These are phyloP conservation scores for Phialophora verrucosa DNA, from an alignment of 2,329 filamentous ascomycete species.

Conservation along the genomic window DNA sequence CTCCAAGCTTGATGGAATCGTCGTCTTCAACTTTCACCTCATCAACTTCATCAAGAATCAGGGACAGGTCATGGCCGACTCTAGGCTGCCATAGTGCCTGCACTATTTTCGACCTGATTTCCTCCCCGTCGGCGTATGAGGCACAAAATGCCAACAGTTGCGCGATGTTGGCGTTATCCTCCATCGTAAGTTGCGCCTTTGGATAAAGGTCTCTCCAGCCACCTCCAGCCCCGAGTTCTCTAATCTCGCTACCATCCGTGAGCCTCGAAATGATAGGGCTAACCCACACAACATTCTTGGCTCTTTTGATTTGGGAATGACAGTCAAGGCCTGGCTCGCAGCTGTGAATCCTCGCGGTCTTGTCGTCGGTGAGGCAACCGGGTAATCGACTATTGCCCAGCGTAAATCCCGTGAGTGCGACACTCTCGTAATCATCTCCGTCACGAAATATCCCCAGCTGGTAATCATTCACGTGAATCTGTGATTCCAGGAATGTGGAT, in stretches of 20 bases:
- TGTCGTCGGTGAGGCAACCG: slow-evolving; percentile 73
- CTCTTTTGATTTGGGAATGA: slow-evolving; percentile 48
- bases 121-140: slow-evolving; percentile 43
- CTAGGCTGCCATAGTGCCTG: neutral
- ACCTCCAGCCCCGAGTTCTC: slow-evolving; percentile 78
- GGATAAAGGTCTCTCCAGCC: slow-evolving; percentile 76
- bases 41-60: slow-evolving; percentile 49
- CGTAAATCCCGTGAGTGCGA: slow-evolving; percentile 73
- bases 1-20: slow-evolving; percentile 46
- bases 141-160: slow-evolving; percentile 61
- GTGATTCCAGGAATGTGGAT: slow-evolving; percentile 69
- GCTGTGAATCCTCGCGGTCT: slow-evolving; percentile 75
- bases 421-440: slow-evolving; percentile 64
- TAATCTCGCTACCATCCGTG: slow-evolving; percentile 65
- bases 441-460: slow-evolving; percentile 74
- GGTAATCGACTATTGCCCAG: slow-evolving; percentile 72
- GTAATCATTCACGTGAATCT: slow-evolving; percentile 84
- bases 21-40: slow-evolving; percentile 47
- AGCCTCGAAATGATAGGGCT: slow-evolving; percentile 75
- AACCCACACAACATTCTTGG: slow-evolving; percentile 71
- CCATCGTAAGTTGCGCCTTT: slow-evolving; percentile 68
- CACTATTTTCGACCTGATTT: slow-evolving; percentile 40
- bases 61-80: slow-evolving; percentile 43
- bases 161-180: slow-evolving; percentile 55
- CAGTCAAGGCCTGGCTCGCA: slow-evolving; percentile 72